phyloP scores from a whole-genome alignment of 306 rosid genomes.

The Crataegus laevigata region DNA sequence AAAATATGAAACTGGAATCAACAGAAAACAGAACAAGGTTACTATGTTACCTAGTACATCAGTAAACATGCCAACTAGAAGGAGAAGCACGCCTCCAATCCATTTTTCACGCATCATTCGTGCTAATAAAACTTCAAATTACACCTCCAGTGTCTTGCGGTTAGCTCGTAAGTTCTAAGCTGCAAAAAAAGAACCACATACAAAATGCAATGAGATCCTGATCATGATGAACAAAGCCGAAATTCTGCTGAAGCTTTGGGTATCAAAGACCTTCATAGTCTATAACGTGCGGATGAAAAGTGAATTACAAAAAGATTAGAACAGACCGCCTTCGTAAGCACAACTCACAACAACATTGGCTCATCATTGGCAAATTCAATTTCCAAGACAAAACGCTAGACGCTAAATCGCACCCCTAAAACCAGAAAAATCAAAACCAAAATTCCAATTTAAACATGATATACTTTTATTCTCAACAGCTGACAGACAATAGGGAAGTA shows the following conservation, averaged over 20 bases:
- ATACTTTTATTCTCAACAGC: not conserved
- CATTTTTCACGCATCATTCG: conserved; percentile 48
- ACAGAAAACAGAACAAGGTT: conserved; percentile 3
- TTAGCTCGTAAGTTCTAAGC: conserved; percentile 12
- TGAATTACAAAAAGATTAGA: not conserved
- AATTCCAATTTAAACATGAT: not conserved
- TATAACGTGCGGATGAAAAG: not conserved
- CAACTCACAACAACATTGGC: not conserved
- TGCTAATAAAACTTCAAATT: conserved; percentile 24
- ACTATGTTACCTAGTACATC: conserved; percentile 44
- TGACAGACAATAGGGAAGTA: not conserved
- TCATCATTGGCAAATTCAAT: not conserved
- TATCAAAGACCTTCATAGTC: not conserved
- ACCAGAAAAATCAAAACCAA: not conserved
- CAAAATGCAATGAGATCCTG: conserved; percentile 12
- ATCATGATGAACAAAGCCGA: not conserved
- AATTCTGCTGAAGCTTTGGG: not conserved
- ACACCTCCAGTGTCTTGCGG: conserved; percentile 17
- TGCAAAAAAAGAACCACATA: conserved; percentile 12
- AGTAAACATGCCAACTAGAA: conserved; percentile 40
- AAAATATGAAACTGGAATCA: not conserved
- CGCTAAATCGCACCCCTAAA: not conserved
- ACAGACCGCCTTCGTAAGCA: not conserved
- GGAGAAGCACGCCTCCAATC: conserved; percentile 38
- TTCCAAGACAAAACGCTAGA: not conserved